Conservation (phyloP, 1,284 basidiomycete species). For the Inonotus obliquus region DNA sequence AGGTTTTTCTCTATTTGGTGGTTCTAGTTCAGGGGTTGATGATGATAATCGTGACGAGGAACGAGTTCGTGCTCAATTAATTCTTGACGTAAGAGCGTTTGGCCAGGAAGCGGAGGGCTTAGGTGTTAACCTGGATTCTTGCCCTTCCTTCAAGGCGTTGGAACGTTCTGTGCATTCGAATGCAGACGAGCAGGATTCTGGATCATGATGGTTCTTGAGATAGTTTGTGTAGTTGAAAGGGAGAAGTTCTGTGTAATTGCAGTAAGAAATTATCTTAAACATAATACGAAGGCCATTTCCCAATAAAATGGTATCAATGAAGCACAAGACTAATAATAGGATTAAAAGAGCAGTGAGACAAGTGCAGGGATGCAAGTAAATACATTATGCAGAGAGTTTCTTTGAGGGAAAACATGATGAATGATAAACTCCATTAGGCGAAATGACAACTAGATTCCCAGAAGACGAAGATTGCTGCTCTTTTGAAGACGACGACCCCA, state of each 20-base stretch:
- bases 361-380: not conserved
- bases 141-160: conserved; percentile 53
- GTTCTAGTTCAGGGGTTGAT: conserved; percentile 40
- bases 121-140: conserved; percentile 56
- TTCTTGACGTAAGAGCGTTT: conserved; percentile 80
- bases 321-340: not conserved
- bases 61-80: conserved; percentile 81
- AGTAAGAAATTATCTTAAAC: not conserved
- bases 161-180: conserved; percentile 52
- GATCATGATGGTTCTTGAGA: not conserved
- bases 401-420: conserved; percentile 7
- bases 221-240: not conserved
- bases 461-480: not conserved
- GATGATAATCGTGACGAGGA: conserved; percentile 75
- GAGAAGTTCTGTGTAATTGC: not conserved
- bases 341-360: too few species aligned
- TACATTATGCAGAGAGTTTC: conserved; percentile 10
- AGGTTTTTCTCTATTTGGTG: conserved; percentile 74
- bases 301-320: not conserved
- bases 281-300: not conserved
- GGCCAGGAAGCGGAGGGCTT: conserved; percentile 69
- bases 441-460: conserved; percentile 7
- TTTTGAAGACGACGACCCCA: not conserved
- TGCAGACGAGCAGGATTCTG: conserved; percentile 32
- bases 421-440: conserved; percentile 15